Conservation (phyloP, 176 grass and related monocot genomes). For the Avena sativa region DNA sequence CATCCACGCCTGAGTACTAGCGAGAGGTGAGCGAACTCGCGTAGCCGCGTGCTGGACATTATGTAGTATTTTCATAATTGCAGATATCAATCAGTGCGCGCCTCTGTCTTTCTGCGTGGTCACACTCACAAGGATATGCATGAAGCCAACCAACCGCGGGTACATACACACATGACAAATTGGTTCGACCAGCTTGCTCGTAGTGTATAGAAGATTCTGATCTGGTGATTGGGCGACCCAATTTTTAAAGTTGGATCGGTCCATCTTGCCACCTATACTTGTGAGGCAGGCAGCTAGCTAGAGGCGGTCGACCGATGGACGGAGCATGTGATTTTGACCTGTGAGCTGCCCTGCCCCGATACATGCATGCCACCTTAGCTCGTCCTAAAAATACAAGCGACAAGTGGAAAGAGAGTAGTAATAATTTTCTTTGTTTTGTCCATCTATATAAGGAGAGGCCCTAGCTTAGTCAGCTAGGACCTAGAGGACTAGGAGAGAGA, state of each 20-base stretch:
- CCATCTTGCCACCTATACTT: not conserved
- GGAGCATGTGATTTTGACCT: conserved; percentile 29
- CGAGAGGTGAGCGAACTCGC: not conserved
- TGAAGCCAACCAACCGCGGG: not conserved
- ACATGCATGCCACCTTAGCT: conserved; percentile 15
- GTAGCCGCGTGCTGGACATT: conserved; percentile 28
- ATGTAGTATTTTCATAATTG: not conserved
- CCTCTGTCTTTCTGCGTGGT: not conserved
- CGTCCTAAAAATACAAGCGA: not conserved
- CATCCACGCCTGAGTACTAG: not conserved
- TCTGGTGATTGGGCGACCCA: not conserved
- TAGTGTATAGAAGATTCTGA: not conserved
- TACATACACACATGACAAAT: not conserved
- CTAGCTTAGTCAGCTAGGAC: not conserved
- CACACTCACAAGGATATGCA: conserved; percentile 7
- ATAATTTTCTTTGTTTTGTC: not conserved
- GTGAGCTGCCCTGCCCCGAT: not conserved
- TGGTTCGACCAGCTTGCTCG: not conserved
- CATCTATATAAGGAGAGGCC: not conserved
- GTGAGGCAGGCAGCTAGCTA: not conserved
- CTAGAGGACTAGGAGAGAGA: not conserved
- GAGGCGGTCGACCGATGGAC: not conserved
- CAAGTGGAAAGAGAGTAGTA: not conserved
- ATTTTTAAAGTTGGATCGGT: not conserved
- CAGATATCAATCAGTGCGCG: not conserved